Base-by-base conservation (phyloP, 345 rosid genomes). In the Gossypium mustelinum region DNA sequence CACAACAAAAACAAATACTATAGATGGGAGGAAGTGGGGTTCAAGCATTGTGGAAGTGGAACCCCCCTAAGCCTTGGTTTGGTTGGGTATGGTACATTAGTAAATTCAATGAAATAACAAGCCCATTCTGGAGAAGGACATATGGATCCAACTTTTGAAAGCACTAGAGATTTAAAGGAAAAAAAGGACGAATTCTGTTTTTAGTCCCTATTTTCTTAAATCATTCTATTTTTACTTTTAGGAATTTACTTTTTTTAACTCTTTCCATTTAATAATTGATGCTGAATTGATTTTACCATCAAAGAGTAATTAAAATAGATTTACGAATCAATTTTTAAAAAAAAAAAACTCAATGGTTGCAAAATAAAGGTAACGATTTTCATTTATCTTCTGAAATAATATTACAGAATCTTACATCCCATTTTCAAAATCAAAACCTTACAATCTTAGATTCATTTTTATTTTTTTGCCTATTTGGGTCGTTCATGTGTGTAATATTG, bases 101-200 rank as follows among this genome's bases (percentile, higher is more conserved):
- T 68, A 25, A 68, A 25, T 68, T 68, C 43, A 16, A 25, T 50
- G 58, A 50, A 50, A 68, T 24, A n/a, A 25, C 9, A 50, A 68
- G 72, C 58, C 72, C 72, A 48, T 24, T 50, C 25, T 50, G 44
- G 58, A 9, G 22, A 48, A 50, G 17, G 29, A 3, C 10, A 50
- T 24, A 48, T 25, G 72, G 22, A 48, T 48, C 41, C 50, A 50
- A 68, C 57, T 24, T 68, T 68, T 24, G 72, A 68, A 68, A 68
- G 9, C 58, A 48, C 43, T 12, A 27, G 22, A 51, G 18, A 3
- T 17, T 52, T 69, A 9, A 68, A 41, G 50, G 11, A 57, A 0
- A 4, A 57, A 43, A 44, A 22, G 5, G 39, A 5, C 24, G 4
- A 54, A n/a, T 54, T 54, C 4, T 8, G 24, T 17, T 9, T 17